These are phyloP conservation scores for Leucocoprinus leucothites DNA, from an alignment of 768 basidiomycete genomes.

Conservation along the genomic window DNA sequence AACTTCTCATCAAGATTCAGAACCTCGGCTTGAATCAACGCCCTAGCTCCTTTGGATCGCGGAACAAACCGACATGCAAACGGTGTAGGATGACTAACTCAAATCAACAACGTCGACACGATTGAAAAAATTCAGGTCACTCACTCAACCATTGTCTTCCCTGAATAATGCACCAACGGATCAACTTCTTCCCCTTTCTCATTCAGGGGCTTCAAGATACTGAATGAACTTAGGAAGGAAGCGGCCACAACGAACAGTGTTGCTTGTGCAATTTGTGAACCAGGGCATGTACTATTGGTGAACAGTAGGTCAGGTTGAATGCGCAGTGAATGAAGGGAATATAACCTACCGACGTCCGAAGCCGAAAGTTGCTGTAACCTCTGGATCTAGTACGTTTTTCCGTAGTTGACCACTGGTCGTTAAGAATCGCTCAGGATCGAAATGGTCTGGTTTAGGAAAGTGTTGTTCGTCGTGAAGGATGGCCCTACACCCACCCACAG, in stretches of 20 bases:
- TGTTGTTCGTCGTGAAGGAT: constrained; percentile 21
- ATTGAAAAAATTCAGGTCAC: background rate
- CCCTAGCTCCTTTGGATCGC: background rate
- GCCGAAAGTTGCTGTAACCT: constrained; percentile 17
- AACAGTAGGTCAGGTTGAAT: too few relatives aligned
- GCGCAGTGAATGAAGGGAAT: background rate
- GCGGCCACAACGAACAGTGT: constrained; percentile 18
- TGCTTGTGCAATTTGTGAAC: constrained; percentile 19
- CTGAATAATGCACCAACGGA: constrained; percentile 2
- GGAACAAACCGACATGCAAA: constrained; percentile 1
- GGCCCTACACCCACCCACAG: too few relatives aligned
- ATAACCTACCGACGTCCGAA: constrained; percentile 21
- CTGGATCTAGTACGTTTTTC: constrained; percentile 17
- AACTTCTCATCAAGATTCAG: background rate
- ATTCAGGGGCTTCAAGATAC: constrained; percentile 17
- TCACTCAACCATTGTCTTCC: constrained; percentile 7
- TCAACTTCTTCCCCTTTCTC: constrained; percentile 16
- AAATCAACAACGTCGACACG: background rate
- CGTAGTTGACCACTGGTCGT: constrained; percentile 12
- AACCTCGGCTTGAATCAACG: background rate
- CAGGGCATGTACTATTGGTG: constrained; percentile 21
- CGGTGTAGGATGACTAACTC: constrained; percentile 2
- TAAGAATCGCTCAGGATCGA: constrained; percentile 26
- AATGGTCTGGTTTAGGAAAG: constrained; percentile 20
- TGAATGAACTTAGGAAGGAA: constrained; percentile 18